Conservation (phyloP, 73 alveolate species). For the Paramecium octaurelia region DNA sequence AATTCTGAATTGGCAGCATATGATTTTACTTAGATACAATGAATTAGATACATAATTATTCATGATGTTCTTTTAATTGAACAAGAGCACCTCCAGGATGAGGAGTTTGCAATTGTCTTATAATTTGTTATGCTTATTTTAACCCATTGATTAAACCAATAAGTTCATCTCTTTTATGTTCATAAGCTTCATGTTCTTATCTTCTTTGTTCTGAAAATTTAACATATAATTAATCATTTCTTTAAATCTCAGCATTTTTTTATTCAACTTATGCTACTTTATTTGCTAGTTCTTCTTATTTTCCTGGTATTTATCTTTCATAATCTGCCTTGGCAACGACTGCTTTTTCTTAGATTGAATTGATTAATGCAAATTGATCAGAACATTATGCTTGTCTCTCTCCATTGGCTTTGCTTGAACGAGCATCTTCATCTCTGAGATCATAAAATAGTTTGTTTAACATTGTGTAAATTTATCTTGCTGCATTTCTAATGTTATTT, state of each 20-base stretch:
- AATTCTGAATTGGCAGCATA: constrained; percentile 7
- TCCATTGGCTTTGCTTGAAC: constrained; percentile 22
- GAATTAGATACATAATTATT: background rate
- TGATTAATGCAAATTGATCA: background rate
- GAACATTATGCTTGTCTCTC: constrained; percentile 33
- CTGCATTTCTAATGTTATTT: background rate
- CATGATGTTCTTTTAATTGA: constrained; percentile 22
- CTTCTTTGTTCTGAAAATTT: background rate
- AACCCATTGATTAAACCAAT: background rate
- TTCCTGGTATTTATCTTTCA: constrained; percentile 33
- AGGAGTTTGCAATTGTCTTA: constrained; percentile 2
- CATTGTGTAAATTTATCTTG: background rate
- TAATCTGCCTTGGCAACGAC: constrained; percentile 16
- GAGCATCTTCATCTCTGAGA: constrained; percentile 32
- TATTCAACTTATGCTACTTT: background rate
- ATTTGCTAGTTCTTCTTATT: background rate
- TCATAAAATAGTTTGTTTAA: constrained; percentile 18
- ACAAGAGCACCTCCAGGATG: constrained; percentile 47
- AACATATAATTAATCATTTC: background rate
- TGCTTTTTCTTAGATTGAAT: background rate
- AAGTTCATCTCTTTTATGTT: constrained; percentile 5
- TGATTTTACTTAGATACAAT: background rate
- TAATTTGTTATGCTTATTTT: constrained; percentile 3
- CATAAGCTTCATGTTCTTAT: constrained; percentile 13
- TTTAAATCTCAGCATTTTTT: background rate